Base-by-base conservation (phyloP, 257 asterid genomes). In the Oldenlandia corymbosa region DNA sequence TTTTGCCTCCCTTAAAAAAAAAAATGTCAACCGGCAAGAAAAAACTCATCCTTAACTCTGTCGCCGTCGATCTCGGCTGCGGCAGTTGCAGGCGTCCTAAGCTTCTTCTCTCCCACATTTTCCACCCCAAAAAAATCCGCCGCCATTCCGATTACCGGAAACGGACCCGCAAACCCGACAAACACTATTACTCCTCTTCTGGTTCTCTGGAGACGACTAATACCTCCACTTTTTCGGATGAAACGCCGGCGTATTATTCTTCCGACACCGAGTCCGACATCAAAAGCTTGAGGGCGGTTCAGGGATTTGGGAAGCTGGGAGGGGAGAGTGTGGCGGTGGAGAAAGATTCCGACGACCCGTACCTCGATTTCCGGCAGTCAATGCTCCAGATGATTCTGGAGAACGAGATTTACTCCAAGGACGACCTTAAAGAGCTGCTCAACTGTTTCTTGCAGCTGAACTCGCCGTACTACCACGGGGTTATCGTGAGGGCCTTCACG, bases 371-470 rank as follows among this genome's bases (percentile, higher is more conserved):
- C 75, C 90, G 91, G 21, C 90, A 84, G 37, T 91, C 98, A 18
- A 91, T 91, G 98, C 81, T 91, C 66, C 96, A 91, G 78, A 91
- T 91, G 98, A 88, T 88, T 12, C 73, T 91, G 43, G 96, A 88
- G 77, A 86, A 79, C 20, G 80, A 86, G 76, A 83, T 91, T 39
- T 86, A 88, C 78, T 63, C 89, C 3, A 81, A 82, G 60, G 84
- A 91, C 4, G 98, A 91, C 18, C 81, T 88, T 21, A 84, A 80
- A 10, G 87, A 88, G 55, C 84, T 91, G 5, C 74, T 91, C 61
- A 85, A 86, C 82, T 91, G 96, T 55, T 91, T 91, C 79, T 59
- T 91, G 75, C 92, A 86, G 81, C 85, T 91, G 9, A 88, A 91
- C 57, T 86, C 95, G 0, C 96, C 98, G 1, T 82, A 84, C 60